Percentiles rank a stretch among this genome's conserved stretches.
These are phyloP conservation scores for Cicer cuneatum DNA, from an alignment of 306 rosid genomes.

Conservation along the genomic window DNA sequence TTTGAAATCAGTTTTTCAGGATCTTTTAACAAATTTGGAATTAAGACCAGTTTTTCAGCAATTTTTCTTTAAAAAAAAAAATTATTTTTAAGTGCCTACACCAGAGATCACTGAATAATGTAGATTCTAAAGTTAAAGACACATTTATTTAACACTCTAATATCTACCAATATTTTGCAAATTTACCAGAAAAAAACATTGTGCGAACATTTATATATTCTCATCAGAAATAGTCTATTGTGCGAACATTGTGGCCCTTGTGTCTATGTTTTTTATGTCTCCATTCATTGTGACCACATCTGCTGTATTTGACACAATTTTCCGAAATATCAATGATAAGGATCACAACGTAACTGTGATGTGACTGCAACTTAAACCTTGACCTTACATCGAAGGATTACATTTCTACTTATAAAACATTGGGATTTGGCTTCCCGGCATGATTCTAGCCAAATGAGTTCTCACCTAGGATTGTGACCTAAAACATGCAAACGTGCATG, in stretches of 20 bases:
- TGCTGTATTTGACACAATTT: not conserved
- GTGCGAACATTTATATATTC: too few relatives aligned
- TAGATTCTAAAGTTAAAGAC: too few relatives aligned
- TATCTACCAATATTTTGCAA: too few relatives aligned
- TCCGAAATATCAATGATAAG: not conserved
- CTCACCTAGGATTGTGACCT: not conserved
- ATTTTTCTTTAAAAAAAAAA: too few relatives aligned
- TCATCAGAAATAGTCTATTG: too few relatives aligned
- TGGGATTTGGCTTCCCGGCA: not conserved
- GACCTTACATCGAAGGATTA: not conserved
- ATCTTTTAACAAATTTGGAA: too few relatives aligned
- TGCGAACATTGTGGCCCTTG: not conserved
- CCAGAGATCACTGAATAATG: too few relatives aligned
- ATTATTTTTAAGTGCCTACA: too few relatives aligned
- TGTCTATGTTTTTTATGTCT: not conserved
- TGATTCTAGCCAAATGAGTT: not conserved
- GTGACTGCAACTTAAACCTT: not conserved
- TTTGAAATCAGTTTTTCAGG: too few relatives aligned
- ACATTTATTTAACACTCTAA: too few relatives aligned
- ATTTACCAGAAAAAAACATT: too few relatives aligned
- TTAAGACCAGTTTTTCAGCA: too few relatives aligned
- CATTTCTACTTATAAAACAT: not conserved
- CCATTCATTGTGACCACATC: not conserved
- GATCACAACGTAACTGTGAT: not conserved
- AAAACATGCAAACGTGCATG: conserved; percentile 4